Evolutionary conservation across 495 filamentous ascomycete genomes (phyloP).

Genomic region (Chaetomium fimeti): DNA sequence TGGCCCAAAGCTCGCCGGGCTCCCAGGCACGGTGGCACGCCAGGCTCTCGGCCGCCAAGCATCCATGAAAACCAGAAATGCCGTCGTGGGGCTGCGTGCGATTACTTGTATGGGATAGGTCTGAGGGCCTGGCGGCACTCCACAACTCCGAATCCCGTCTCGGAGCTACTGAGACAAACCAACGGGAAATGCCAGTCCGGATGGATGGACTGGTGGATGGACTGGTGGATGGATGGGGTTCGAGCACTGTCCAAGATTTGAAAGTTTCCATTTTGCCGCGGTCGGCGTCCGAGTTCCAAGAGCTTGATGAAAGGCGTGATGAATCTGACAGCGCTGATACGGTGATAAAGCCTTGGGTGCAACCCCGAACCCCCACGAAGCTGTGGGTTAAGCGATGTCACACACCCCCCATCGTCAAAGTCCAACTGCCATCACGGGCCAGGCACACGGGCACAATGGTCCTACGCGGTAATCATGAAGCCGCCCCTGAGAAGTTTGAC

Average conservation of each 20-base stretch:
- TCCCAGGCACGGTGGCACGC: too few species aligned
- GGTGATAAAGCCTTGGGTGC: not conserved
- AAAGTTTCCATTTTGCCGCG: not conserved
- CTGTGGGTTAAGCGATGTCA: not conserved
- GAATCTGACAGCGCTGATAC: constrained; percentile 8
- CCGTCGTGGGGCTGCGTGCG: not conserved
- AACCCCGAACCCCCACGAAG: constrained; percentile 12
- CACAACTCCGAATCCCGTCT: not conserved
- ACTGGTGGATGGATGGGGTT: not conserved
- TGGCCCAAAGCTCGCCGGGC: not conserved
- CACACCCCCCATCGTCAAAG: not conserved
- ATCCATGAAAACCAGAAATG: not conserved
- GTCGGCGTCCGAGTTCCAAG: not conserved
- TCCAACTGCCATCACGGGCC: not conserved
- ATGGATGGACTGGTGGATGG: not conserved
- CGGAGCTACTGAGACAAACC: not conserved
- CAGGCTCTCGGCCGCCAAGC: not conserved
- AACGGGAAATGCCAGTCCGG: not conserved
- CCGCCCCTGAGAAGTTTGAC: constrained; percentile 19
- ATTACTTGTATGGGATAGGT: not conserved
- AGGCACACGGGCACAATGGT: constrained; percentile 1
- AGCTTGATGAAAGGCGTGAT: constrained; percentile 10
- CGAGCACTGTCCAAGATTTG: not conserved
- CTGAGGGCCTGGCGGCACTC: not conserved
- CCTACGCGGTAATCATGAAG: constrained; percentile 2